phyloP scores from a whole-genome alignment of 345 rosid species.

The Pseudoturritis turrita region DNA sequence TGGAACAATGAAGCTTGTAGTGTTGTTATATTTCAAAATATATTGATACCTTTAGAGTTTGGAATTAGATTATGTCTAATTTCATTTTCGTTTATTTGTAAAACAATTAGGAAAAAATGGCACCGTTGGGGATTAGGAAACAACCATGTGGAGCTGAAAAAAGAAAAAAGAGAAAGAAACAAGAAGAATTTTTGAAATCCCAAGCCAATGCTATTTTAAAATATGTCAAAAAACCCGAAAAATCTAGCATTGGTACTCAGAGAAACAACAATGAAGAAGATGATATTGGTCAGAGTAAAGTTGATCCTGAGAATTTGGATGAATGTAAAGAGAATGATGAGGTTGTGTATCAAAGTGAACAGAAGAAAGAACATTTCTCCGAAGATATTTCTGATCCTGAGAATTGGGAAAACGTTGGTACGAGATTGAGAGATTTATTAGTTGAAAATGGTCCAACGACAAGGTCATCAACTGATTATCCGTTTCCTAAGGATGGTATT shows the following conservation, averaged over 20 bases:
- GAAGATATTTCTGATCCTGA: too few species aligned
- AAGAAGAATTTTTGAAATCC: not conserved
- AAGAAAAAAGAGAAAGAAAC: not conserved
- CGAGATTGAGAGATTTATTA: not conserved
- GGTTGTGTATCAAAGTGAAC: not conserved
- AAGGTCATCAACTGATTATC: not conserved
- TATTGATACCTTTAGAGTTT: too few species aligned
- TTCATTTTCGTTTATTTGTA: not conserved
- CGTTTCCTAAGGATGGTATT: not conserved
- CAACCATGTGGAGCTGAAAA: not conserved
- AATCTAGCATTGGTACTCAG: not conserved
- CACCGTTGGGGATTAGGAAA: not conserved
- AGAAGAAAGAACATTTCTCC: not conserved
- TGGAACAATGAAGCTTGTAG: not conserved
- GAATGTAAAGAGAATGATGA: not conserved
- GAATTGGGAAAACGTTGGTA: too few species aligned
- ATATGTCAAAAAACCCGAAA: not conserved
- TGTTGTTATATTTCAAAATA: too few species aligned
- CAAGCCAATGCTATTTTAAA: not conserved
- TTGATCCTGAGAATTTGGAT: not conserved
- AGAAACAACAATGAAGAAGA: not conserved
- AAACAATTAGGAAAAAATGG: not conserved
- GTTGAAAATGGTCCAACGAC: not conserved
- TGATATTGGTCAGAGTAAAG: not conserved
- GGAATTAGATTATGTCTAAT: not conserved